Percentiles rank a stretch among this genome's conserved stretches.
Conservation (phyloP, 371 early-diverging fungal species). For the Chytridiales sp. region DNA sequence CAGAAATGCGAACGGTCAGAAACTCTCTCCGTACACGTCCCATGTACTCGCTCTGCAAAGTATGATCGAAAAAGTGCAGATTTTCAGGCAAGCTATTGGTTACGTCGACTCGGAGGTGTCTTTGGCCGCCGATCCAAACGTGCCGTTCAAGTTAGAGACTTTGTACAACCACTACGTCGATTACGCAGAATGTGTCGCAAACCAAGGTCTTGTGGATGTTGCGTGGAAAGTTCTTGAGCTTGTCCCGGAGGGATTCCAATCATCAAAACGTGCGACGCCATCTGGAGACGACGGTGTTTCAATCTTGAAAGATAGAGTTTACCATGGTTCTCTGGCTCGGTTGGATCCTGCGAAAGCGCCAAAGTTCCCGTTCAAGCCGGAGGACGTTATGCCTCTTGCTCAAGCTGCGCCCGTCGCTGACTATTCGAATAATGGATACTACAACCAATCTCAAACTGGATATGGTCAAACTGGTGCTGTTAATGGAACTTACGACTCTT, state of each 20-base stretch:
- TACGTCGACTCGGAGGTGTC: conserved; percentile 63
- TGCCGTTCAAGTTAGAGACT: conserved; percentile 57
- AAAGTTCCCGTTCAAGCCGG: conserved; percentile 64
- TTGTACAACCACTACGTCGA: conserved; percentile 85
- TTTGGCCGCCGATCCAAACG: conserved; percentile 31
- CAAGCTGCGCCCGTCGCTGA: conserved; percentile 8
- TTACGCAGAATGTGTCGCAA: conserved; percentile 76
- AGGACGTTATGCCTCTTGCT: conserved; percentile 42
- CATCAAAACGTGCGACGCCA: conserved; percentile 1
- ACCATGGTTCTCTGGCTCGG: conserved; percentile 54
- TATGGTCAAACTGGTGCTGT: not conserved
- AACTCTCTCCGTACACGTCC: conserved; percentile 47
- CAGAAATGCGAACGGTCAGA: conserved; percentile 25
- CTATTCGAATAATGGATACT: not conserved
- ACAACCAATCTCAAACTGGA: not conserved
- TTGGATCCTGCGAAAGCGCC: conserved; percentile 52
- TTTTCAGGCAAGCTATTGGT: conserved; percentile 86
- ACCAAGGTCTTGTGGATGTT: conserved; percentile 71
- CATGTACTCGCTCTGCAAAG: conserved; percentile 65
- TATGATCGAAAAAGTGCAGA: conserved; percentile 86
- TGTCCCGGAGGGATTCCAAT: conserved; percentile 33
- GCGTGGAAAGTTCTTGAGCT: conserved; percentile 76
- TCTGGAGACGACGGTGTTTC: conserved; percentile 58
- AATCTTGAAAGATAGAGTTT: conserved; percentile 75
- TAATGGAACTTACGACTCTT: not conserved